A percentile compares a stretch with the other conserved stretches of the same genome.
Conservation (phyloP, 139 green algal species). For the Chlamydomonas incerta region DNA sequence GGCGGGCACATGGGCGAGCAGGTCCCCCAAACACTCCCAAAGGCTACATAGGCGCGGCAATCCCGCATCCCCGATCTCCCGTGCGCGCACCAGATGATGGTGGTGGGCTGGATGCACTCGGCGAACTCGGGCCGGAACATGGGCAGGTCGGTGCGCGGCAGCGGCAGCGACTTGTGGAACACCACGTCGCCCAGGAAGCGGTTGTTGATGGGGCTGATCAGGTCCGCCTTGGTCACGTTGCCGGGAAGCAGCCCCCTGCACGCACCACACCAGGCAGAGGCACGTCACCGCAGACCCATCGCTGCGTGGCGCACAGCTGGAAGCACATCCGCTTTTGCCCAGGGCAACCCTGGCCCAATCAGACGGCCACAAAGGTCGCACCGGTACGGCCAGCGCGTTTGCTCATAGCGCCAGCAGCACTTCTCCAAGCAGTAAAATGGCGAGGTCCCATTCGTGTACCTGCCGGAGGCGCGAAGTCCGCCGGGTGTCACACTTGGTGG, state of each 20-base stretch:
- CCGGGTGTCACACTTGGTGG: too few species aligned
- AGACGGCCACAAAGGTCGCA: background rate
- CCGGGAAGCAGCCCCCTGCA: background rate
- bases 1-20: too few species aligned
- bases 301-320: background rate
- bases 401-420: background rate
- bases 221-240: background rate
- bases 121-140: background rate
- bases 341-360: background rate
- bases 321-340: background rate
- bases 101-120: background rate
- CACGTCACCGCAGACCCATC: background rate
- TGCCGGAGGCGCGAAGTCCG: too few species aligned
- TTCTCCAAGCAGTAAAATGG: background rate
- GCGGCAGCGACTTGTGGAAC: background rate
- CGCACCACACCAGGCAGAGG: background rate
- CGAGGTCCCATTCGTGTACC: background rate
- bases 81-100: background rate
- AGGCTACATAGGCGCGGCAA: too few species aligned
- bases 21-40: too few species aligned
- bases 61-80: too few species aligned
- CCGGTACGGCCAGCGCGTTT: too few species aligned
- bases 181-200: background rate
- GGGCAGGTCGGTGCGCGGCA: background rate
- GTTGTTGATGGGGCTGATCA: background rate